Evolutionary conservation across 345 rosid genomes (phyloP).

Genomic region (Linum lewisii): DNA sequence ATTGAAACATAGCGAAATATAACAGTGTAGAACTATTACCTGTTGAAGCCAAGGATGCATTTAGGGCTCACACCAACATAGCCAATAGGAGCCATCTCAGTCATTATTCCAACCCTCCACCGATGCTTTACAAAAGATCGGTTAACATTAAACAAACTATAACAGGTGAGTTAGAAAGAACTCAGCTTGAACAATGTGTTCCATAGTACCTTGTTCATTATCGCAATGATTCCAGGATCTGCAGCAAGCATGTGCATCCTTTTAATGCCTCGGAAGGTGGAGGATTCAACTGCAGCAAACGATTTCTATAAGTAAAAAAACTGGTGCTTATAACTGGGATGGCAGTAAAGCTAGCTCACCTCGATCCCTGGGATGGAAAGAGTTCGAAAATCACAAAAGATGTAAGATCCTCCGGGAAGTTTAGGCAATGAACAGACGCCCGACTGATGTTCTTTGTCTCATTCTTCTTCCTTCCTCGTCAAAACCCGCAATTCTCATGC

Average conservation of each 20-base stretch:
- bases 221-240: conserved; percentile 85
- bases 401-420: conserved; percentile 71
- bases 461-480: conserved; percentile 80
- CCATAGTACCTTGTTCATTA: conserved; percentile 71
- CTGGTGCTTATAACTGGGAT: too few species aligned
- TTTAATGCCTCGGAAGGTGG: conserved; percentile 79
- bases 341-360: conserved; percentile 21
- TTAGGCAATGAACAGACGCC: conserved; percentile 31
- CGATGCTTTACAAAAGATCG: conserved; percentile 40
- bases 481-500: conserved; percentile 77
- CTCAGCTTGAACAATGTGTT: background rate
- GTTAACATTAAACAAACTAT: conserved; percentile 12
- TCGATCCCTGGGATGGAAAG: conserved; percentile 73
- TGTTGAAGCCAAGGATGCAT: conserved; percentile 81
- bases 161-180: conserved; percentile 2
- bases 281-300: conserved; percentile 53
- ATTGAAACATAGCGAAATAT: background rate
- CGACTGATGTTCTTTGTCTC: conserved; percentile 33
- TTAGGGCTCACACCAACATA: conserved; percentile 87
- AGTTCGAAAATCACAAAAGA: conserved; percentile 69
- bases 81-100: conserved; percentile 97
- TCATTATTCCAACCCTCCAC: conserved; percentile 85
- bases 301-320: conserved; percentile 18
- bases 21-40: conserved; percentile 29
- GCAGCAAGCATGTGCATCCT: conserved; percentile 95